phyloP scores from a whole-genome alignment of 805 yeast species.

The Isabelozyma rhagii region DNA sequence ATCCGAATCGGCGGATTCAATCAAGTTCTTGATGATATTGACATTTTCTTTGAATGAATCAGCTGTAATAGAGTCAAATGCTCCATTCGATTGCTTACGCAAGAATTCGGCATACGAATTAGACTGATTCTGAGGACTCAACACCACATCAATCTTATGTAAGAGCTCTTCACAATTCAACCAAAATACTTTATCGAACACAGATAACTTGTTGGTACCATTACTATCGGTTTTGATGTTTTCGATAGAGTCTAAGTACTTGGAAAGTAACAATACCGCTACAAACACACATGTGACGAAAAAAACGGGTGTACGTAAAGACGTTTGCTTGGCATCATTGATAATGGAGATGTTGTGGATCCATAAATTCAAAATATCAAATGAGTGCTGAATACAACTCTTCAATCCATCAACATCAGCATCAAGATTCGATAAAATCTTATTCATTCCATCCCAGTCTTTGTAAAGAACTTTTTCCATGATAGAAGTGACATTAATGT shows the following conservation, averaged over 20 bases:
- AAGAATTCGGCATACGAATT: conserved; percentile 56
- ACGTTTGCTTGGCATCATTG: conserved; percentile 62
- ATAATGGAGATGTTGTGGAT: conserved; percentile 64
- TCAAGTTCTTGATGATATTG: conserved; percentile 46
- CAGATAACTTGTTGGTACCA: conserved; percentile 23
- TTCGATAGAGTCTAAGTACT: conserved; percentile 58
- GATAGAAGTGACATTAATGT: conserved; percentile 59
- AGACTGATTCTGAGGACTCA: conserved; percentile 51
- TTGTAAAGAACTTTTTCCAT: conserved; percentile 58
- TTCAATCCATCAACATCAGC: conserved; percentile 61
- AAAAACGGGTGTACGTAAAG: conserved; percentile 72
- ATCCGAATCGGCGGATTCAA: conserved; percentile 42
- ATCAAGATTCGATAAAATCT: conserved; percentile 42
- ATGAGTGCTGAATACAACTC: conserved; percentile 57
- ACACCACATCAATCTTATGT: conserved; percentile 56
- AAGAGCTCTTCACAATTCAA: conserved; percentile 58
- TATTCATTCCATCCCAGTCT: conserved; percentile 68
- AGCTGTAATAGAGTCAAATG: conserved; percentile 39
- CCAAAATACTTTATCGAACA: conserved; percentile 64
- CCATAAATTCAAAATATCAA: conserved; percentile 67
- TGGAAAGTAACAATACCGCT: conserved; percentile 59
- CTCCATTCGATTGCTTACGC: conserved; percentile 57
- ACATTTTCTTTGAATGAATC: conserved; percentile 13
- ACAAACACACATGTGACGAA: conserved; percentile 70
- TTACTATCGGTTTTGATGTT: conserved; percentile 11